Evolutionary conservation across 371 early-diverging fungal genomes (phyloP).

Genomic region (Zychaea mexicana): DNA sequence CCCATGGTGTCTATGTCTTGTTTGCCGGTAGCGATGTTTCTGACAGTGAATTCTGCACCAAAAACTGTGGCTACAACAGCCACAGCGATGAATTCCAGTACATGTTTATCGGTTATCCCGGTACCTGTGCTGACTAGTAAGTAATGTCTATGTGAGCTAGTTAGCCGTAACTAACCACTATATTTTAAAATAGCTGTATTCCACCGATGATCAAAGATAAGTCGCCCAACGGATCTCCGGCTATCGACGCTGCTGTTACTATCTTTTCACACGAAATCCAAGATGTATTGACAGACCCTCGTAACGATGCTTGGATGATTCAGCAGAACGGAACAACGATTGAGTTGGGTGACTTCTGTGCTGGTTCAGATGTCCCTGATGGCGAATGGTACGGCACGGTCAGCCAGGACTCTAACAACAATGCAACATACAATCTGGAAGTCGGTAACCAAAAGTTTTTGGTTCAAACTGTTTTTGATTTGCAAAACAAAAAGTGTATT

Average conservation of each 20-base stretch:
- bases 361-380: slow-evolving; percentile 27
- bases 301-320: slow-evolving; percentile 47
- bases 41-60: slow-evolving; percentile 44
- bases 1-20: slow-evolving; percentile 51
- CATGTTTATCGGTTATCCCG: slow-evolving; percentile 52
- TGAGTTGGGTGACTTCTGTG: slow-evolving; percentile 55
- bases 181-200: slow-evolving; percentile 33
- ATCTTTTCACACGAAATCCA: slow-evolving; percentile 59
- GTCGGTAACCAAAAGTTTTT: slow-evolving; percentile 38
- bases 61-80: slow-evolving; percentile 51
- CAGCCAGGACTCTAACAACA: slow-evolving; percentile 6
- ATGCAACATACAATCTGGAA: slow-evolving; percentile 45
- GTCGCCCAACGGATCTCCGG: slow-evolving; percentile 50
- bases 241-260: slow-evolving; percentile 53
- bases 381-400: slow-evolving; percentile 40
- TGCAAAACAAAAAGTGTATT: slow-evolving; percentile 36
- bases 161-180: too few relatives aligned
- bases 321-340: slow-evolving; percentile 14
- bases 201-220: slow-evolving; percentile 25
- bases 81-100: slow-evolving; percentile 50
- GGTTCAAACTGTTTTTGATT: slow-evolving; percentile 50
- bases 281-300: slow-evolving; percentile 54
- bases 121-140: slow-evolving; percentile 31
- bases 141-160: too few relatives aligned
- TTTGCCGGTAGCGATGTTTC: slow-evolving; percentile 41